These are phyloP conservation scores for Aspergillus novofumigatus DNA, from an alignment of 2,329 filamentous ascomycete species.

Conservation along the genomic window DNA sequence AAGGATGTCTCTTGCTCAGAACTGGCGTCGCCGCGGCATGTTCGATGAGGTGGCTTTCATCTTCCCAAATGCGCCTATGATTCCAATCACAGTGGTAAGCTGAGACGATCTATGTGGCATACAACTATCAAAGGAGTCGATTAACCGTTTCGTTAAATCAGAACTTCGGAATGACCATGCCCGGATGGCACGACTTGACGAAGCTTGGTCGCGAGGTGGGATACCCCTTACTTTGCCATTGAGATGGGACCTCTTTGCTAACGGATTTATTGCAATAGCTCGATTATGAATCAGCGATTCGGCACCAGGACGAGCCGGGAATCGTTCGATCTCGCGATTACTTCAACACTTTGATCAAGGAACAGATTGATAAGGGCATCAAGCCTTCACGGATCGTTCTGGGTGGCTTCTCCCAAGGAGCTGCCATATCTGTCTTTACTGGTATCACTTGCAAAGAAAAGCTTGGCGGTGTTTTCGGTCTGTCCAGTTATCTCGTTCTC, in stretches of 20 bases:
- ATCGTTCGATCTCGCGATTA: constrained; percentile 70
- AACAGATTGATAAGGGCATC: constrained; percentile 77
- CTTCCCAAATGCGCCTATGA: constrained; percentile 82
- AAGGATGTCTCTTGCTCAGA: constrained; percentile 73
- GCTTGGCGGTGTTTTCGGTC: constrained; percentile 80
- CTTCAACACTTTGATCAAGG: constrained; percentile 73
- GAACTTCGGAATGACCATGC: constrained; percentile 76
- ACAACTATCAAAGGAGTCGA: not conserved
- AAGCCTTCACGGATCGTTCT: constrained; percentile 78
- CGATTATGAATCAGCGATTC: constrained; percentile 38
- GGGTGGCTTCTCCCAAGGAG: constrained; percentile 66
- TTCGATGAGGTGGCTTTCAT: constrained; percentile 92
- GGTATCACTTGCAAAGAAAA: constrained; percentile 70
- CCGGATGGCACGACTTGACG: constrained; percentile 57
- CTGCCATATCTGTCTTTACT: constrained; percentile 77
- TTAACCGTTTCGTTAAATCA: constrained; percentile 29
- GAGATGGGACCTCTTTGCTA: not conserved
- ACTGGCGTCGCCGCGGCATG: constrained; percentile 74
- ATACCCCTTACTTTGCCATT: constrained; percentile 2
- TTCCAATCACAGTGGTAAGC: constrained; percentile 77
- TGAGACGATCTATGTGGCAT: no score
- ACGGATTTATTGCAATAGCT: constrained; percentile 23
- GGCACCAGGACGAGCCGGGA: constrained; percentile 57
- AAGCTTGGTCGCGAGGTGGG: constrained; percentile 42
- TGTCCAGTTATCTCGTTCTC: constrained; percentile 78